Evolutionary conservation across 2,329 filamentous ascomycete species (phyloP).

Genomic region (Pestalotiopsis sp.): DNA sequence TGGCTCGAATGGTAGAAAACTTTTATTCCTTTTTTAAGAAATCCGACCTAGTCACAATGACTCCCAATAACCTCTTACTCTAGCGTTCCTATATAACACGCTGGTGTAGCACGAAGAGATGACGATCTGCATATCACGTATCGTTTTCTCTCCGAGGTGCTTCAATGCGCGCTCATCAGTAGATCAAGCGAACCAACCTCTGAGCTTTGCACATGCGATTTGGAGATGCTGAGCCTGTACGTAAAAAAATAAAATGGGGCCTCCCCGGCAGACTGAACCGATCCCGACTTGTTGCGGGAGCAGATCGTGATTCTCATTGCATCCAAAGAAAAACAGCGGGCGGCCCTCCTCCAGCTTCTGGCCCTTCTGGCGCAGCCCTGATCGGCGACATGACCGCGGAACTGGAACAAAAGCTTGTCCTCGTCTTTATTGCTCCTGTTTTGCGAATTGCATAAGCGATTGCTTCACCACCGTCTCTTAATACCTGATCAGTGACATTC

Average conservation of each 20-base stretch:
- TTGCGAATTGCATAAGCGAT: background rate
- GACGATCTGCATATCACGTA: background rate
- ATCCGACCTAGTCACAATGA: background rate
- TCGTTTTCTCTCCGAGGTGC: background rate
- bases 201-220: background rate
- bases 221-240: background rate
- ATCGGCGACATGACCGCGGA: background rate
- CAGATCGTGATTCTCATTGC: constrained; percentile 7
- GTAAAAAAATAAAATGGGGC: background rate
- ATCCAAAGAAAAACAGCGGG: background rate
- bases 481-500: background rate
- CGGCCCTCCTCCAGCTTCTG: background rate
- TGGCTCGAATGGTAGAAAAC: background rate
- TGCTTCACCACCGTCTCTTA: background rate
- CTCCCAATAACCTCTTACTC: background rate
- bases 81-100: background rate
- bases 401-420: background rate
- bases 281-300: background rate
- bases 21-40: background rate
- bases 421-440: background rate
- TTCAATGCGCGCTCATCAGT: background rate
- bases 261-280: background rate
- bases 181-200: background rate
- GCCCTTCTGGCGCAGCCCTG: background rate
- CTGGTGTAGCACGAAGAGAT: background rate